Conservation (phyloP, 192 early-diverging fungal species). For the Entomortierella lignicola region DNA sequence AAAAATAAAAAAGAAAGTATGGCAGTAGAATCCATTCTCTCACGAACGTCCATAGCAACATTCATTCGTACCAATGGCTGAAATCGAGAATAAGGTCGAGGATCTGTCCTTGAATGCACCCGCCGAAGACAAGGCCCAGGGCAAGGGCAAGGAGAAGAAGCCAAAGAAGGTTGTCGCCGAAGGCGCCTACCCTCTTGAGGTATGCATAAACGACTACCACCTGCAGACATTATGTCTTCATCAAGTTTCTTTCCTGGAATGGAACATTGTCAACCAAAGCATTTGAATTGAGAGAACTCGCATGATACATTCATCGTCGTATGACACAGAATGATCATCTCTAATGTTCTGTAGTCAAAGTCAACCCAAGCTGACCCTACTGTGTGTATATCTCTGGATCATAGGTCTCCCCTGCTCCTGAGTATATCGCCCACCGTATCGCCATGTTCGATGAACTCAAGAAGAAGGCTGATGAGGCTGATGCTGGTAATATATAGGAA, state of each 20-base stretch:
- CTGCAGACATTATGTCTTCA: background rate
- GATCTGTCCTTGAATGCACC: slow-evolving; percentile 43
- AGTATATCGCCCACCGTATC: slow-evolving; percentile 83
- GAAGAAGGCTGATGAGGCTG: slow-evolving; percentile 70
- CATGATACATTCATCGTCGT: background rate
- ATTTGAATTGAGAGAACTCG: background rate
- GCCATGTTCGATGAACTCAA: slow-evolving; percentile 84
- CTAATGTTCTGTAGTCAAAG: background rate
- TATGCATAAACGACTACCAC: slow-evolving; percentile 1
- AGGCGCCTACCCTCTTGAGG: slow-evolving; percentile 56
- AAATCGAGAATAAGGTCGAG: slow-evolving; percentile 55
- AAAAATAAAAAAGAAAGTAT: slow-evolving; percentile 10
- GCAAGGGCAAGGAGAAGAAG: slow-evolving; percentile 64
- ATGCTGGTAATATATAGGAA: slow-evolving; percentile 61
- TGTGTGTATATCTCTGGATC: background rate
- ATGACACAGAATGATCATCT: background rate
- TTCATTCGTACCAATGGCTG: slow-evolving; percentile 37
- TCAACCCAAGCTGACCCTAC: background rate
- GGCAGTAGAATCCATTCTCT: slow-evolving; percentile 4
- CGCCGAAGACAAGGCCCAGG: slow-evolving; percentile 49
- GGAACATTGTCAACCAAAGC: background rate
- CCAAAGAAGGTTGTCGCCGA: slow-evolving; percentile 52
- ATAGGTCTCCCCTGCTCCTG: slow-evolving; percentile 73
- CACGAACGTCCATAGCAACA: slow-evolving; percentile 10
- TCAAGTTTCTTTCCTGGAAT: background rate